Conservation (phyloP, 2,329 filamentous ascomycete species). For the Dendryphion nanum region DNA sequence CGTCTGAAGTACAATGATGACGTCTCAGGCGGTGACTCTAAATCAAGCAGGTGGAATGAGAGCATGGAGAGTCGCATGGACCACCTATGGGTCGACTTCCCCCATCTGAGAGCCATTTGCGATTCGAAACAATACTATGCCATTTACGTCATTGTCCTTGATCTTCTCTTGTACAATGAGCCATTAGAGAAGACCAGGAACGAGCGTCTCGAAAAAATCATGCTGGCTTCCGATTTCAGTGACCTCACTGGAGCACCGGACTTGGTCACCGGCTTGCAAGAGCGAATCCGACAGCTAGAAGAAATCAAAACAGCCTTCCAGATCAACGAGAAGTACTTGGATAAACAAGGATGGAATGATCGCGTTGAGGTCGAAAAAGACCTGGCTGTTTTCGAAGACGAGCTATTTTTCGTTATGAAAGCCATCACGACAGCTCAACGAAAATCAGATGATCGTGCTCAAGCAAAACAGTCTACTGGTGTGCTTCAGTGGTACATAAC, state of each 20-base stretch:
- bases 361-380: slow-evolving; percentile 86
- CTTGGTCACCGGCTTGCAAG: slow-evolving; percentile 87
- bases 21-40: slow-evolving; percentile 64
- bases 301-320: slow-evolving; percentile 98
- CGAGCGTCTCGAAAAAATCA: slow-evolving; percentile 95
- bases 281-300: slow-evolving; percentile 88
- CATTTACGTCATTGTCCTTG: slow-evolving; percentile 95
- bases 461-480: slow-evolving; percentile 69
- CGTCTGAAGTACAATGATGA: slow-evolving; percentile 97
- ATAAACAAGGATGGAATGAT: slow-evolving; percentile 89
- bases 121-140: slow-evolving; percentile 97
- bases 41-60: slow-evolving; percentile 41
- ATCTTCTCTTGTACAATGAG: slow-evolving; percentile 93
- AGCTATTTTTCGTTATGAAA: slow-evolving; percentile 99
- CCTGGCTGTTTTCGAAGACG: slow-evolving; percentile 85
- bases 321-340: slow-evolving; percentile 81
- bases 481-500: slow-evolving; percentile 89
- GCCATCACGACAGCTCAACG: slow-evolving; percentile 95
- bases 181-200: slow-evolving; percentile 95
- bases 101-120: slow-evolving; percentile 88
- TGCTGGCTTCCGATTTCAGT: slow-evolving; percentile 97
- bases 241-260: slow-evolving; percentile 90
- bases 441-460: slow-evolving; percentile 66
- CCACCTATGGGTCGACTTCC: slow-evolving; percentile 95
- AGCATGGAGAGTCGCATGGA: slow-evolving; percentile 79